These are phyloP conservation scores for Cryptosporidium baileyi DNA, from an alignment of 169 alveolate genomes.

Conservation along the genomic window DNA sequence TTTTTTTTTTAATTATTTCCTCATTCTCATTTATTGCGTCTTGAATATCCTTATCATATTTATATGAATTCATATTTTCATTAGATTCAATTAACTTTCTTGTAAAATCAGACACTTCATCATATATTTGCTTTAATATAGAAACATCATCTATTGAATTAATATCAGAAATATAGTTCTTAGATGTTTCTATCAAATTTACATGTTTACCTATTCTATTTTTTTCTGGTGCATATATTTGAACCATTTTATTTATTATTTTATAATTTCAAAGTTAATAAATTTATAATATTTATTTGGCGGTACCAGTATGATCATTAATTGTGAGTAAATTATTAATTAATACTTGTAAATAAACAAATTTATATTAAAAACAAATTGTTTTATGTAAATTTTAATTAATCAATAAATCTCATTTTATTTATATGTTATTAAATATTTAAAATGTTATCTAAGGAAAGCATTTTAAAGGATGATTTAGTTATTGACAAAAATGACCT, in stretches of 20 bases:
- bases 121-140: conserved; percentile 1
- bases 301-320: no score
- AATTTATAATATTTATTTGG: no score
- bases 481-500: conserved; percentile 46
- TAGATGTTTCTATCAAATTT: not conserved
- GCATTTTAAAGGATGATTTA: conserved; percentile 37
- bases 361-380: no score
- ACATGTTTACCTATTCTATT: not conserved
- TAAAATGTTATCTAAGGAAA: no score
- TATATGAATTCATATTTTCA: conserved; percentile 20
- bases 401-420: no score
- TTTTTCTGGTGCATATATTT: conserved; percentile 20
- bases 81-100: conserved; percentile 21
- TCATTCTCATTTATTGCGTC: conserved; percentile 44
- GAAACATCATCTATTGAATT: not conserved
- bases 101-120: conserved; percentile 28
- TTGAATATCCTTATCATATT: conserved; percentile 23
- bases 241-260: not conserved
- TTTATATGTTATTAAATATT: no score
- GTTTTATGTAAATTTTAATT: no score
- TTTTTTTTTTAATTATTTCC: conserved; percentile 5
- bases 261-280: not conserved
- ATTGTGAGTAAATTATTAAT: no score
- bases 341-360: no score
- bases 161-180: not conserved